A percentile compares a stretch with the other conserved stretches of the same genome.
Conservation (phyloP, 805 yeast genomes). For the Lipomyces yamadae region DNA sequence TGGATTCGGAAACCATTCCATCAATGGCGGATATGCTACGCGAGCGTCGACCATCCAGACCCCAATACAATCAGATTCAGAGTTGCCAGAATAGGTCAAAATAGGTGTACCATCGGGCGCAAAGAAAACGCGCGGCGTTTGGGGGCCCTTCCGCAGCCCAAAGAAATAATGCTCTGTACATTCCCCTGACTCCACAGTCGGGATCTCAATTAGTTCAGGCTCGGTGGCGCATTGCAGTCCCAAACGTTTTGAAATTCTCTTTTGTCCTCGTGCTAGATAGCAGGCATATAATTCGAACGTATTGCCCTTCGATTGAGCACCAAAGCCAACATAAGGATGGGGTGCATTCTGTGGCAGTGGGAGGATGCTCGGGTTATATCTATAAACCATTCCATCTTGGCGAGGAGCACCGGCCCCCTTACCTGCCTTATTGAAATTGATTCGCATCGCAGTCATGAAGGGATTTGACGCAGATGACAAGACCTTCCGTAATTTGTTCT, state of each 20-base stretch:
- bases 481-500: conserved; percentile 20
- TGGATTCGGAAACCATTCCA: conserved; percentile 27
- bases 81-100: conserved; percentile 32
- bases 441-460: conserved; percentile 34
- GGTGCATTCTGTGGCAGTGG: conserved; percentile 28
- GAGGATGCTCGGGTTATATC: conserved; percentile 31
- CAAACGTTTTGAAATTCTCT: conserved; percentile 27
- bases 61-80: conserved; percentile 31
- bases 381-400: conserved; percentile 12
- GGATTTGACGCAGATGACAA: conserved; percentile 33
- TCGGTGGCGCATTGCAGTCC: conserved; percentile 37
- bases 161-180: conserved; percentile 31
- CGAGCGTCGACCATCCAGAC: conserved; percentile 33
- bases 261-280: conserved; percentile 27
- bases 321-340: conserved; percentile 34
- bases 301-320: conserved; percentile 25
- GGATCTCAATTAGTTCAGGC: conserved; percentile 20
- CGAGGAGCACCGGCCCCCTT: not conserved
- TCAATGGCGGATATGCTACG: conserved; percentile 23
- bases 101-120: conserved; percentile 33
- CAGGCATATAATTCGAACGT: conserved; percentile 30
- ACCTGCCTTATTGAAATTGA: conserved; percentile 27
- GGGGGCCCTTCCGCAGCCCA: conserved; percentile 34
- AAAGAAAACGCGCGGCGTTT: conserved; percentile 33
- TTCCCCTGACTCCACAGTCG: conserved; percentile 24